A percentile compares a stretch with the other conserved stretches of the same genome.
Conservation (phyloP, 495 filamentous ascomycete genomes). For the Annulohypoxylon bovei region DNA sequence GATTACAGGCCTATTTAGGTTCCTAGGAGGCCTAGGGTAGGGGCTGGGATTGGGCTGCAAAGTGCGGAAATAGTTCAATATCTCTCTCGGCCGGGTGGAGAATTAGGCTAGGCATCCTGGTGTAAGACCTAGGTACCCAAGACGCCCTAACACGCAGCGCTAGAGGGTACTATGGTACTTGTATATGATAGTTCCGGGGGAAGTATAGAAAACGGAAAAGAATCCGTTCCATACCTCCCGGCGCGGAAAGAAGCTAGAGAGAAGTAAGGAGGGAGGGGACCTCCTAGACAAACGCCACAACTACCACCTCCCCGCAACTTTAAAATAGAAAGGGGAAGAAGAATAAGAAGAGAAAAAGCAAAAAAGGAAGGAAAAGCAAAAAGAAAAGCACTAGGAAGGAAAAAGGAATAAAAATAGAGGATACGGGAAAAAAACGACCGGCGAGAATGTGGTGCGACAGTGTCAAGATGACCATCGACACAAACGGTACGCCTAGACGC, state of each 20-base stretch:
- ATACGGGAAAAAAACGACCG: background rate
- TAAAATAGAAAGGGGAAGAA: constrained; percentile 17
- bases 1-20: background rate
- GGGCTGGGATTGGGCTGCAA: background rate
- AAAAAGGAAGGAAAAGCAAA: background rate
- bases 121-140: background rate
- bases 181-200: background rate
- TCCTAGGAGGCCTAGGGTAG: background rate
- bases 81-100: background rate
- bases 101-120: constrained; percentile 13
- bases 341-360: background rate
- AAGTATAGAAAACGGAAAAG: constrained; percentile 14
- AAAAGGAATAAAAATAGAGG: background rate
- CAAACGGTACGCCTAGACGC: constrained; percentile 1
- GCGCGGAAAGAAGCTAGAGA: constrained; percentile 16
- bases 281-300: background rate
- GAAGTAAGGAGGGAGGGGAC: background rate
- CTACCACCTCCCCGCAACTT: constrained; percentile 21
- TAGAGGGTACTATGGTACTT: too few relatives aligned
- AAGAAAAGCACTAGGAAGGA: background rate
- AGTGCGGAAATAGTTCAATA: constrained; percentile 9
- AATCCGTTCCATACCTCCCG: constrained; percentile 20
- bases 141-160: too few relatives aligned
- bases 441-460: constrained; percentile 19
- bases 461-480: constrained; percentile 27